phyloP scores from a whole-genome alignment of 768 basidiomycete genomes.

The Gymnopilus dilepis region DNA sequence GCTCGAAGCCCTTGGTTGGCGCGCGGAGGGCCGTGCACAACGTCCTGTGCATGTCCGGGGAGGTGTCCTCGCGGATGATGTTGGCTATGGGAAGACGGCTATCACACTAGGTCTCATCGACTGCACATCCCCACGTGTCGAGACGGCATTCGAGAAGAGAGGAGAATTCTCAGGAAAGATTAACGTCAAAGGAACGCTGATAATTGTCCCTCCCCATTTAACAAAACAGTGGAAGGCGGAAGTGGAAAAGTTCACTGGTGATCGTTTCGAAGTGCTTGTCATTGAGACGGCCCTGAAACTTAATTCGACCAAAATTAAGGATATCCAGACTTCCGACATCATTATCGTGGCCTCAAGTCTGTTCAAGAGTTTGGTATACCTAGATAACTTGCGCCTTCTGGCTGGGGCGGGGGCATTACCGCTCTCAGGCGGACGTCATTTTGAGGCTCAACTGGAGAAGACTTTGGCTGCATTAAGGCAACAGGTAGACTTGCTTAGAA shows the following conservation, averaged over 20 bases:
- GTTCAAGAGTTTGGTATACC: slow-evolving; percentile 77
- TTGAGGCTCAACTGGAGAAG: slow-evolving; percentile 79
- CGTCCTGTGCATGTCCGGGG: slow-evolving; percentile 78
- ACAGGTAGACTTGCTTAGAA: slow-evolving; percentile 73
- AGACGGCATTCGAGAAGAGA: slow-evolving; percentile 60
- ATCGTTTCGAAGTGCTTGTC: slow-evolving; percentile 64
- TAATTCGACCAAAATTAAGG: slow-evolving; percentile 73
- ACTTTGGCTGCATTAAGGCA: slow-evolving; percentile 58
- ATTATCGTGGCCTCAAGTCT: slow-evolving; percentile 85
- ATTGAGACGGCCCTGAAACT: slow-evolving; percentile 73
- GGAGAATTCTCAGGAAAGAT: slow-evolving; percentile 65
- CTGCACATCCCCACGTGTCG: slow-evolving; percentile 60
- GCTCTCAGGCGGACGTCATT: slow-evolving; percentile 82
- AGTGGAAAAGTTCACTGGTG: slow-evolving; percentile 77
- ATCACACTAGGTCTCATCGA: slow-evolving; percentile 94
- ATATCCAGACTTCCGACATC: slow-evolving; percentile 82
- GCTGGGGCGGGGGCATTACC: slow-evolving; percentile 74
- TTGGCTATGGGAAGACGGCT: slow-evolving; percentile 97
- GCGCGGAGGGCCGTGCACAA: slow-evolving; percentile 90
- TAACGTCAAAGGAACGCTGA: slow-evolving; percentile 78
- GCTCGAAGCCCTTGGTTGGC: slow-evolving; percentile 86
- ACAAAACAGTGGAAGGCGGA: slow-evolving; percentile 91
- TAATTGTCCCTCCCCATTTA: slow-evolving; percentile 89
- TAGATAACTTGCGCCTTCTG: slow-evolving; percentile 73
- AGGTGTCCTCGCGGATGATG: slow-evolving; percentile 94